Base-by-base conservation (phyloP, 129 eudicot genomes). In the Tagetes erecta region DNA sequence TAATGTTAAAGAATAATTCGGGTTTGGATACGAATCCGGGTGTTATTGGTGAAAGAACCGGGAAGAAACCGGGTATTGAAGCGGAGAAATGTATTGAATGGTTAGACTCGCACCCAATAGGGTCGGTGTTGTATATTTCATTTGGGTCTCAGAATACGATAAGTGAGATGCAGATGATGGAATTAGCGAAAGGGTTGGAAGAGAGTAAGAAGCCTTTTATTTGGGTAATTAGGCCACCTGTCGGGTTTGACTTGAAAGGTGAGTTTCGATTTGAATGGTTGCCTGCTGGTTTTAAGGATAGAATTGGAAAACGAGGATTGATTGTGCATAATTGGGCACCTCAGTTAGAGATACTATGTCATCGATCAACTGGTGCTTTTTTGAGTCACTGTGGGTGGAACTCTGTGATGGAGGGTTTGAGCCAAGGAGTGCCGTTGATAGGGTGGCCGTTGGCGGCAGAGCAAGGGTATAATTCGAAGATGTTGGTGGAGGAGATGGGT, bases 371-470 rank as follows among this genome's bases (percentile, higher is more conserved):
- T 0, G 92, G 86, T 4, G 97, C 86, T 8, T 88, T 90, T 58
- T 74, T 92, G 68, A 90, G 83, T 10, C 96, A 93, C 74, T 90
- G 97, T 33, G 97, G 98, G 39, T 93, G 98, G 97, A 93, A 88
- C 68, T 90, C 98, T 0, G 74, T 79, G 67, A 35, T 88, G 86
- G 96, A 90, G 77, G 80, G 95, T 72, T 71, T 90, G 75, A 92
- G 92, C 55, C 97, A 86, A 72, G 97, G 92, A 4, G 92, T 87
- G 51, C 97, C 96, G 8, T 47, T 93, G 9, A 90, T 90, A 1
- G 96, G 96, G 69, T 92, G 98, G 98, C 95, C 98, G 6, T 66
- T 92, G 71, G 96, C 95, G 8, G 96, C 92, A 0, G 96, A 92
- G 71, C 98, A 92, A 67, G 84, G 81, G 7, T 87, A 84, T 31